Evolutionary conservation across 2,329 filamentous ascomycete species (phyloP).

Genomic region (Sclerotinia glacialis): DNA sequence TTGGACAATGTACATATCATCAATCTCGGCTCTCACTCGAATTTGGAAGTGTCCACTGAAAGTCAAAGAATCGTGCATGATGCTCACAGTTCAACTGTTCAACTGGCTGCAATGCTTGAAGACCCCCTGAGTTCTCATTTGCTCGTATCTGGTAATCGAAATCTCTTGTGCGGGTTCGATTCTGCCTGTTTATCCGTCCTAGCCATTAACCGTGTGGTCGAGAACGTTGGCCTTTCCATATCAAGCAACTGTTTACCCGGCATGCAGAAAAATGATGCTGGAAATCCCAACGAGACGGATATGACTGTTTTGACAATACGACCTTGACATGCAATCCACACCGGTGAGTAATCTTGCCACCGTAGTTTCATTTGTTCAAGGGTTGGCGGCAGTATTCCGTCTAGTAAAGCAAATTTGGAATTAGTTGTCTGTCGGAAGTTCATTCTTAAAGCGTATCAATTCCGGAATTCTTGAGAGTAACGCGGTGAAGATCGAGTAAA

Average conservation of each 20-base stretch:
- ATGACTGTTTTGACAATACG: slow-evolving; percentile 1
- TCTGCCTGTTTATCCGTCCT: background rate
- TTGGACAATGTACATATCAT: slow-evolving; percentile 4
- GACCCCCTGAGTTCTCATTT: slow-evolving; percentile 4
- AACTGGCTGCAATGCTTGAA: background rate
- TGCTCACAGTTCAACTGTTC: background rate
- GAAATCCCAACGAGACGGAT: background rate
- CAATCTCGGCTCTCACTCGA: slow-evolving; percentile 2
- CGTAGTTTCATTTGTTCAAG: background rate
- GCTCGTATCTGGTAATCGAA: background rate
- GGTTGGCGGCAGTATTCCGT: background rate
- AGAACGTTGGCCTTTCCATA: background rate
- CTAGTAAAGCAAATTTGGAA: background rate
- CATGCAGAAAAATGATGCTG: background rate
- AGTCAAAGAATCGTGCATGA: background rate
- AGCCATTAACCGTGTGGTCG: background rate
- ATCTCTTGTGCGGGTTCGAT: background rate
- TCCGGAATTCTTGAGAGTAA: background rate
- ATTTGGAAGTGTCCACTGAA: background rate
- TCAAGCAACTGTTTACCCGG: background rate
- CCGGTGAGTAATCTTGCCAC: background rate
- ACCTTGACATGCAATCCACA: slow-evolving; percentile 9
- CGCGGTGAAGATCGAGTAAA: background rate
- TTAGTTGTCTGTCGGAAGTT: background rate
- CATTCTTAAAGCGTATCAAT: background rate